Percentiles rank a stretch among this genome's conserved stretches.
phyloP scores from a whole-genome alignment of 78 protist genomes.

The Monocercomonoides exilis region DNA sequence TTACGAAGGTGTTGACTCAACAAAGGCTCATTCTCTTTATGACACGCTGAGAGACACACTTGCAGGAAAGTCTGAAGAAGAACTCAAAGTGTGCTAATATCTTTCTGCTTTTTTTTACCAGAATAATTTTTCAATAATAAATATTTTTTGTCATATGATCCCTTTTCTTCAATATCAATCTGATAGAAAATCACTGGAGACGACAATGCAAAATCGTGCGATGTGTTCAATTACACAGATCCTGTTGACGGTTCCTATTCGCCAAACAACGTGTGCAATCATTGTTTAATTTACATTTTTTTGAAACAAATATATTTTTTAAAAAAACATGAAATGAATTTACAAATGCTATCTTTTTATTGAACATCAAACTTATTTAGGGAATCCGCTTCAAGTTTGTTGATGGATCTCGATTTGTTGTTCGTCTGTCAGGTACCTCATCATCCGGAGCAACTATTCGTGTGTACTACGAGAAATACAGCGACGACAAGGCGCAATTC shows the following conservation, averaged over 20 bases:
- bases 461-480: conserved; percentile 72
- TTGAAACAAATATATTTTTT: no score
- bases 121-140: no score
- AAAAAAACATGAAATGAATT: no score
- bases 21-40: background rate
- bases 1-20: conserved; percentile 1
- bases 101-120: no score
- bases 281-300: no score
- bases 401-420: conserved; percentile 80
- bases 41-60: background rate
- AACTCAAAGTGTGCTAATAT: background rate
- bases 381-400: conserved; percentile 69
- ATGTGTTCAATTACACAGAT: conserved; percentile 75
- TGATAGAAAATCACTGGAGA: background rate
- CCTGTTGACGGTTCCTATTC: conserved; percentile 68
- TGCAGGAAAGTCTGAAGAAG: background rate
- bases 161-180: background rate
- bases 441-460: conserved; percentile 88
- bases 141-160: no score
- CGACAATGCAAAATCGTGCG: conserved; percentile 36
- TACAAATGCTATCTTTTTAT: no score
- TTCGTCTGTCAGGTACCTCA: conserved; percentile 78
- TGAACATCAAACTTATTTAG: conserved; percentile 42
- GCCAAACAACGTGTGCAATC: conserved; percentile 3
- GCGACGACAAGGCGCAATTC: background rate